Conservation (phyloP, 768 basidiomycete genomes). For the Tulasnella sp. region DNA sequence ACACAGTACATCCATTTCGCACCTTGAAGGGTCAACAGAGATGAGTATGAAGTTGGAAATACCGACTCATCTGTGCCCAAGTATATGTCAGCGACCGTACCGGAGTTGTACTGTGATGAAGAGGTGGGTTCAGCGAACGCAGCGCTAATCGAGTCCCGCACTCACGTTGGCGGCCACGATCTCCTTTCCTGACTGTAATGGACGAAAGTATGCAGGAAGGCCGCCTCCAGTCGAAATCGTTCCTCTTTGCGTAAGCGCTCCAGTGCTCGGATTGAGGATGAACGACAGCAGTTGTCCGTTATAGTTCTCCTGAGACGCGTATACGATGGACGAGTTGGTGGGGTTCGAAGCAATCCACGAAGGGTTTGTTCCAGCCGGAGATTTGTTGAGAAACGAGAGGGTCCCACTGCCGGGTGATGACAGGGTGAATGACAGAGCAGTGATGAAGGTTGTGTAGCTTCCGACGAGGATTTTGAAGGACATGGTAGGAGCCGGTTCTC, state of each 20-base stretch:
- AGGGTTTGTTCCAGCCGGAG: background rate
- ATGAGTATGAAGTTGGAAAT: no score
- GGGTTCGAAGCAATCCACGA: background rate
- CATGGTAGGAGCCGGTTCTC: background rate
- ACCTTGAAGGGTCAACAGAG: no score
- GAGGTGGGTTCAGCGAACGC: background rate
- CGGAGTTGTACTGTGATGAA: background rate
- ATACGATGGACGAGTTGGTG: background rate
- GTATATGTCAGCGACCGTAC: background rate
- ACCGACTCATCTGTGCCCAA: background rate
- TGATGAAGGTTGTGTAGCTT: background rate
- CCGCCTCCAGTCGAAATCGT: background rate
- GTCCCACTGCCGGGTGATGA: background rate
- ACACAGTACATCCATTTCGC: background rate
- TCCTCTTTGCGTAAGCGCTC: background rate
- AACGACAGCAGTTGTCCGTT: background rate
- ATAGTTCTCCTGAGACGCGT: background rate
- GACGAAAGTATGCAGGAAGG: slow-evolving; percentile 1
- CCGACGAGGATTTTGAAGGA: slow-evolving; percentile 1
- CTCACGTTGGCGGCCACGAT: slow-evolving; percentile 11
- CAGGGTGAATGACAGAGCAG: background rate
- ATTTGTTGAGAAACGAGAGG: background rate
- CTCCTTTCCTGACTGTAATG: slow-evolving; percentile 2
- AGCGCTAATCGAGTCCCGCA: background rate
- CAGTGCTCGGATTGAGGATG: background rate